These are phyloP conservation scores for Striga asiatica DNA, from an alignment of 257 asterid genomes.

Conservation along the genomic window DNA sequence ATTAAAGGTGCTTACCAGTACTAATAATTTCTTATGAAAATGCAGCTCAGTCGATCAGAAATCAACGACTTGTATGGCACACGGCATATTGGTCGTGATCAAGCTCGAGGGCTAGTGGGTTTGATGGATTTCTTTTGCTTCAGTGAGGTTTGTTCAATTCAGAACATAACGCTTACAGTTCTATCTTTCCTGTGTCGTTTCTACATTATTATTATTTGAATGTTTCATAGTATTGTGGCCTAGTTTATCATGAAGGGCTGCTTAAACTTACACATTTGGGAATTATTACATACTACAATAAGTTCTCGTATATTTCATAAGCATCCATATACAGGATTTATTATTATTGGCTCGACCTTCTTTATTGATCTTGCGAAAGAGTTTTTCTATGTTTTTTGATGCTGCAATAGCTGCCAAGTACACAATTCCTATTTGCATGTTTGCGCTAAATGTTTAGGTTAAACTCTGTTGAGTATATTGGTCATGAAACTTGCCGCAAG, in stretches of 20 bases:
- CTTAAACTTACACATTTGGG: neutral
- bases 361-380: neutral
- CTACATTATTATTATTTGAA: neutral
- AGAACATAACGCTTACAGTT: slow-evolving; percentile 6
- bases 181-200: slow-evolving; percentile 1
- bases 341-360: neutral
- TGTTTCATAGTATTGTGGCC: neutral
- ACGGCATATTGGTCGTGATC: slow-evolving; percentile 88
- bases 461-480: too few relatives aligned
- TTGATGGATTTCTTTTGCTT: slow-evolving; percentile 98
- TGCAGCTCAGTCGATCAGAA: slow-evolving; percentile 74
- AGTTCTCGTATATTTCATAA: slow-evolving; percentile 1
- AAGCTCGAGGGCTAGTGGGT: slow-evolving; percentile 72
- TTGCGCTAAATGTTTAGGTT: too few relatives aligned
- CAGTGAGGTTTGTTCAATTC: slow-evolving; percentile 67
- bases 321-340: neutral
- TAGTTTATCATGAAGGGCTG: neutral
- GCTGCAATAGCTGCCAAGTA: neutral
- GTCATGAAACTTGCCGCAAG: too few relatives aligned
- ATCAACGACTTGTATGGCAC: slow-evolving; percentile 74
- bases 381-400: neutral
- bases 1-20: neutral
- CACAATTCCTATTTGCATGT: too few relatives aligned
- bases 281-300: neutral
- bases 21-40: slow-evolving; percentile 4